Evolutionary conservation across 164 flowering plant species (phyloP).

Genomic region (Buxus sempervirens): DNA sequence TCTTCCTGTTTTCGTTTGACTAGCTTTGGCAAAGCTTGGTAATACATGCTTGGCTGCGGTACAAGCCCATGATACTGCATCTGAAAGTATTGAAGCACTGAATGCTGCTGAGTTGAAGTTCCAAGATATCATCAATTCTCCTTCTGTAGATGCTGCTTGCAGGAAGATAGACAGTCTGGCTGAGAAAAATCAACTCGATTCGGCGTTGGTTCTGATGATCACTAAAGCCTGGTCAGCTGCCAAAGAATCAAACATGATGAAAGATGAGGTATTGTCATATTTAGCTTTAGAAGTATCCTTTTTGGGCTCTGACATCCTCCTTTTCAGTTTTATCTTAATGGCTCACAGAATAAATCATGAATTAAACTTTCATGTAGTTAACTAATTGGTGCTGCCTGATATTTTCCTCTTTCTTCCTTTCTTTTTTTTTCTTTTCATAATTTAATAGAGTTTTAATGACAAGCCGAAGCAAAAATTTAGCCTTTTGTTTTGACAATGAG

Average conservation of each 20-base stretch:
- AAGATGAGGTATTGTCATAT: conserved; percentile 64
- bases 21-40: conserved; percentile 69
- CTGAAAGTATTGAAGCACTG: conserved; percentile 67
- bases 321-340: too few relatives aligned
- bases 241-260: conserved; percentile 69
- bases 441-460: too few relatives aligned
- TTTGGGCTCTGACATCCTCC: background rate
- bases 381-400: too few relatives aligned
- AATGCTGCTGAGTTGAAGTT: conserved; percentile 82
- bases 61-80: conserved; percentile 69
- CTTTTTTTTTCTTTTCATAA: too few relatives aligned
- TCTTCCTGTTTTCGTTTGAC: conserved; percentile 16
- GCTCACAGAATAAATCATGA: too few relatives aligned
- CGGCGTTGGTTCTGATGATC: conserved; percentile 71
- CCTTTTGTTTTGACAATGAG: too few relatives aligned
- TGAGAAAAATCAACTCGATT: conserved; percentile 76
- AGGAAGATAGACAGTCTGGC: conserved; percentile 79
- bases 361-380: too few relatives aligned
- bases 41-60: conserved; percentile 70
- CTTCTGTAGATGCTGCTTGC: conserved; percentile 73
- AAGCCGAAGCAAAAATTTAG: too few relatives aligned
- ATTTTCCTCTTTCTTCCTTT: too few relatives aligned
- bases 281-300: background rate
- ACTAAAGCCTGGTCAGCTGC: conserved; percentile 94
- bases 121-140: conserved; percentile 83